Percentiles rank a stretch among this genome's conserved stretches.
Evolutionary conservation across 2,329 filamentous ascomycete species (phyloP).

Genomic region (Clonostachys byssicola): DNA sequence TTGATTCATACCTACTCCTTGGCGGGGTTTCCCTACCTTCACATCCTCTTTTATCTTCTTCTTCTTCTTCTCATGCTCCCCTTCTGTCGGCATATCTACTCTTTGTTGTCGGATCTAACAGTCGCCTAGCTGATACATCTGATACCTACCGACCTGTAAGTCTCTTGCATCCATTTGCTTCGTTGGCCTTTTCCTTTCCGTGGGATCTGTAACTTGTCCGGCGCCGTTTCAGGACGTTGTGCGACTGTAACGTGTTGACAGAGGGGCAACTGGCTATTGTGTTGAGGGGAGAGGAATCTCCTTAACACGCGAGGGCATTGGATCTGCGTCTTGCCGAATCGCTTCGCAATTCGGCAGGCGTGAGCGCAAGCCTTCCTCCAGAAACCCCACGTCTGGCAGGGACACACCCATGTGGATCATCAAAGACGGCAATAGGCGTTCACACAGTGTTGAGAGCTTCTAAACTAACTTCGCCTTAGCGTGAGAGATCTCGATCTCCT

Average conservation of each 20-base stretch:
- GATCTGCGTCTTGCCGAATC: too few species aligned
- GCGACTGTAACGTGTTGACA: too few species aligned
- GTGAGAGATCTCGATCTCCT: conserved; percentile 78
- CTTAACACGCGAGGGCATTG: neutral
- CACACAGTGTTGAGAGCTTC: conserved; percentile 8
- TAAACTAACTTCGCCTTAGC: conserved; percentile 44
- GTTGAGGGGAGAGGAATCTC: neutral
- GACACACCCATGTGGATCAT: neutral
- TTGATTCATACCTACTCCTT: too few species aligned
- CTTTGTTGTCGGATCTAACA: neutral
- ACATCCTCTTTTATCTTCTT: neutral
- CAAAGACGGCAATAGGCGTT: neutral
- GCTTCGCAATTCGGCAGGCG: too few species aligned
- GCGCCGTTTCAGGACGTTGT: too few species aligned
- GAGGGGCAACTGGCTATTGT: too few species aligned
- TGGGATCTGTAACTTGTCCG: too few species aligned
- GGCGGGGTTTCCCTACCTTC: neutral
- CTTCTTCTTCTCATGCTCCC: neutral
- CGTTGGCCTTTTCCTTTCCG: too few species aligned
- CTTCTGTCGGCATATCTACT: neutral
- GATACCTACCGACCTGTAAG: conserved; percentile 1
- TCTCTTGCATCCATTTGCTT: neutral
- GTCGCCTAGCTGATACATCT: neutral
- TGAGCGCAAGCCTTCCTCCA: neutral
- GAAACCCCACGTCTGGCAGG: neutral